Evolutionary conservation across 208 protist genomes (phyloP).

Genomic region (Wallacemonas collosoma): DNA sequence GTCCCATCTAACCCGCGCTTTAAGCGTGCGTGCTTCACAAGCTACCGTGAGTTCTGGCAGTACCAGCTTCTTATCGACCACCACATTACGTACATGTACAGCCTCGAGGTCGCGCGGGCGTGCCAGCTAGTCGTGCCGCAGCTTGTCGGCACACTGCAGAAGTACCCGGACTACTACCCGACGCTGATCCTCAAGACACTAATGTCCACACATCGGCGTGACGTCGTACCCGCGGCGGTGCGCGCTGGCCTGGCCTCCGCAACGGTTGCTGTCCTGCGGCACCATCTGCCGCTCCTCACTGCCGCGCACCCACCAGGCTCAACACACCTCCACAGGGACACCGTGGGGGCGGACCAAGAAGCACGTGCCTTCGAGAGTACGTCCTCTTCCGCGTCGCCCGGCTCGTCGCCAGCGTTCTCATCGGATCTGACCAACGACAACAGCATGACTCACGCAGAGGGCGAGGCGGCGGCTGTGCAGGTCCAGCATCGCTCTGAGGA

Average conservation of each 20-base stretch:
- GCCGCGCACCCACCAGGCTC: background rate
- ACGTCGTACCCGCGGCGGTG: conserved; percentile 52
- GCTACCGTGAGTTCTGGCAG: conserved; percentile 73
- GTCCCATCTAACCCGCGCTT: conserved; percentile 65
- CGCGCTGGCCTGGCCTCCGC: conserved; percentile 53
- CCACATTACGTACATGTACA: conserved; percentile 69
- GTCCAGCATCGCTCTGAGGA: conserved; percentile 3
- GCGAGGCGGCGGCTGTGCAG: background rate
- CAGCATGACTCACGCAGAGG: background rate
- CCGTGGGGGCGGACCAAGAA: background rate
- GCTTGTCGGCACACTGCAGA: conserved; percentile 59
- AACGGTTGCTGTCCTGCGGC: conserved; percentile 51
- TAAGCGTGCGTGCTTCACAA: conserved; percentile 45
- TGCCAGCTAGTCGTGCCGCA: conserved; percentile 59
- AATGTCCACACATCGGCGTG: conserved; percentile 41
- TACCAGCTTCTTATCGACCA: conserved; percentile 74
- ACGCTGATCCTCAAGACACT: conserved; percentile 59
- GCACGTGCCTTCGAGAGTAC: background rate
- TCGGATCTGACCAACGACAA: background rate
- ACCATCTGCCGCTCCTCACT: conserved; percentile 38
- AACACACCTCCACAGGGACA: too few species aligned
- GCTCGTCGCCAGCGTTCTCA: background rate
- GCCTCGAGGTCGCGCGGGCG: conserved; percentile 25
- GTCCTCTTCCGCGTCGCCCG: background rate
- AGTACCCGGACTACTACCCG: conserved; percentile 69